These are phyloP conservation scores for Hypoxylon rubiginosum DNA, from an alignment of 2,329 filamentous ascomycete species.

Conservation along the genomic window DNA sequence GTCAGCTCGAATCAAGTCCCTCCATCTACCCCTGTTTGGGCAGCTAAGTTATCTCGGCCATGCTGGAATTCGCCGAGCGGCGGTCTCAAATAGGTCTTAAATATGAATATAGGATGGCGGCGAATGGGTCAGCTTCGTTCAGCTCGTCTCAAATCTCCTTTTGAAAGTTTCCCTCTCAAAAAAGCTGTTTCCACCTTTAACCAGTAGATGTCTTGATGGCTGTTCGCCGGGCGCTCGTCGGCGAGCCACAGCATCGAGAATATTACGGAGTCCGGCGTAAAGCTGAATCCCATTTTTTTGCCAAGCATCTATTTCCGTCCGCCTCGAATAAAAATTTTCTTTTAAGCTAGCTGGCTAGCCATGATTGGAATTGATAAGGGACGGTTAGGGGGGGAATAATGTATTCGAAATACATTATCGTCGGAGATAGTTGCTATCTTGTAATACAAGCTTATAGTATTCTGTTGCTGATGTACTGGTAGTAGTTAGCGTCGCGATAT, in stretches of 20 bases:
- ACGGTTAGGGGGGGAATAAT: neutral
- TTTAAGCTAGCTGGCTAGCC: neutral
- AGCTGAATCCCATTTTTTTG: conserved; percentile 1
- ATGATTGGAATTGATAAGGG: conserved; percentile 2
- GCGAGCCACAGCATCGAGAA: neutral
- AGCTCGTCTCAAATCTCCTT: neutral
- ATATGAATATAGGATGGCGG: neutral
- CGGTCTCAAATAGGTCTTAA: neutral
- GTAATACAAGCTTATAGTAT: neutral
- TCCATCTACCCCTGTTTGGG: neutral
- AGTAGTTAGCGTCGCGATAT: conserved; percentile 5
- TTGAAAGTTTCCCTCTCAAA: neutral
- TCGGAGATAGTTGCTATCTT: neutral
- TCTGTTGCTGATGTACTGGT: neutral
- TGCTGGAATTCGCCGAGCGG: conserved; percentile 4
- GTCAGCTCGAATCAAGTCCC: neutral
- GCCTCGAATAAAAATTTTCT: neutral
- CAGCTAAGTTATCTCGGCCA: conserved; percentile 6
- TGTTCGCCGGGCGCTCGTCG: neutral
- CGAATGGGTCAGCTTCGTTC: too few relatives aligned
- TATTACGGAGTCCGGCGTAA: neutral
- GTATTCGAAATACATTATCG: neutral
- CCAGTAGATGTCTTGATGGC: neutral
- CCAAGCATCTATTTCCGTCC: conserved; percentile 1
- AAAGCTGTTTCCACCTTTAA: neutral